These are phyloP conservation scores for Letharia columbiana DNA, from an alignment of 495 filamentous ascomycete genomes.

Conservation along the genomic window DNA sequence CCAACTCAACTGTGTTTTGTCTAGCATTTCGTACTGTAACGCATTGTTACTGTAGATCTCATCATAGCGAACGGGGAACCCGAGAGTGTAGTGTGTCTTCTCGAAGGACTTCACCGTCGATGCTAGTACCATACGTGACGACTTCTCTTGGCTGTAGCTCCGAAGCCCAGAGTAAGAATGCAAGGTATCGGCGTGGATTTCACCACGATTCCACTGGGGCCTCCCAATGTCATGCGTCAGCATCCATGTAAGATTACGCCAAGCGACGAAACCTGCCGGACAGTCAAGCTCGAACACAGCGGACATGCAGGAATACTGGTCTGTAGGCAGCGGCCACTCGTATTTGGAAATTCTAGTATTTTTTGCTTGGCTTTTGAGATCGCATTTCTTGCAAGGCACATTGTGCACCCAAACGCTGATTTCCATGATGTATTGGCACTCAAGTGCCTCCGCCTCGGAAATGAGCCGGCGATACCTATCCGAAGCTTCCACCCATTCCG, in stretches of 20 bases:
- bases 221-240: slow-evolving; percentile 15
- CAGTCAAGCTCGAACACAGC: slow-evolving; percentile 4
- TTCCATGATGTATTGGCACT: not conserved
- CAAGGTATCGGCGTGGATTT: not conserved
- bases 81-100: slow-evolving; percentile 3
- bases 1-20: not conserved
- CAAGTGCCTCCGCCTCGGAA: not conserved
- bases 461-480: not conserved
- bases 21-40: slow-evolving; percentile 2
- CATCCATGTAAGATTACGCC: slow-evolving; percentile 15
- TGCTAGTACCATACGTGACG: slow-evolving; percentile 4
- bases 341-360: not conserved
- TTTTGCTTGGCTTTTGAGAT: not conserved
- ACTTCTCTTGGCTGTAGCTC: not conserved
- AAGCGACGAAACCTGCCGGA: not conserved
- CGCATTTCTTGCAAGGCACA: not conserved
- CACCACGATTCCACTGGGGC: too few species aligned
- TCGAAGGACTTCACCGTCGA: slow-evolving; percentile 4
- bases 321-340: not conserved
- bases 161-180: slow-evolving; percentile 1
- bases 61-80: not conserved
- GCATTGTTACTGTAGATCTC: not conserved
- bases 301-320: not conserved
- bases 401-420: not conserved
- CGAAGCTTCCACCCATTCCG: not conserved